These are phyloP conservation scores for Paramecium caudatum DNA, from an alignment of 73 alveolate genomes.

Conservation along the genomic window DNA sequence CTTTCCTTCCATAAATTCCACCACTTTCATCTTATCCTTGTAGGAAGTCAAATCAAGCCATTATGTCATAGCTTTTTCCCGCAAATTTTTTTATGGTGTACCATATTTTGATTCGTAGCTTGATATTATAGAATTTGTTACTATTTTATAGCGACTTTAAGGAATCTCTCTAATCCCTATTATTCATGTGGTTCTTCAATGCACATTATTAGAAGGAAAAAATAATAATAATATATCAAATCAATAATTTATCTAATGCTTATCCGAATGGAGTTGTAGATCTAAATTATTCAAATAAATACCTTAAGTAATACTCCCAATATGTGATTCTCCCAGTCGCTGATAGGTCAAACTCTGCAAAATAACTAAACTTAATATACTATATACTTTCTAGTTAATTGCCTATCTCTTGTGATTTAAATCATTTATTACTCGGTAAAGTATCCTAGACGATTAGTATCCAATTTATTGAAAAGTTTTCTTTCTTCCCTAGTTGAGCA, in stretches of 20 bases:
- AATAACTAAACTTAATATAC: neutral
- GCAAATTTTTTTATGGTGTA: neutral
- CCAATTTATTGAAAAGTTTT: neutral
- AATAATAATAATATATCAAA: neutral
- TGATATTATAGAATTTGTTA: neutral
- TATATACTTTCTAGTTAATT: constrained; percentile 4
- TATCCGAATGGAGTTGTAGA: neutral
- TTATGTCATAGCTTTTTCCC: constrained; percentile 57
- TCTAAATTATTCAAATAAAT: neutral
- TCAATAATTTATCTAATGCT: neutral
- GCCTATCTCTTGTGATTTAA: constrained; percentile 16
- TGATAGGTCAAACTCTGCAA: neutral
- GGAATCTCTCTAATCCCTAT: constrained; percentile 2
- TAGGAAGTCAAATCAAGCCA: constrained; percentile 32
- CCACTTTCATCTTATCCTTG: constrained; percentile 38
- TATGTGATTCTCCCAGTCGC: neutral
- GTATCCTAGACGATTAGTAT: neutral
- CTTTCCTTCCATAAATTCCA: constrained; percentile 38
- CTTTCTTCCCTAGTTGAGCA: constrained; percentile 3
- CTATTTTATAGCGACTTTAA: constrained; percentile 22
- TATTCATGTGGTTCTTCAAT: constrained; percentile 4
- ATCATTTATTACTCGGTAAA: constrained; percentile 30
- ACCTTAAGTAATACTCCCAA: constrained; percentile 47
- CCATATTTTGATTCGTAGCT: constrained; percentile 44
- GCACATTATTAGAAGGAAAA: constrained; percentile 36